Base-by-base conservation (phyloP, 2,329 filamentous ascomycete genomes). In the Penicillium griseofulvum region DNA sequence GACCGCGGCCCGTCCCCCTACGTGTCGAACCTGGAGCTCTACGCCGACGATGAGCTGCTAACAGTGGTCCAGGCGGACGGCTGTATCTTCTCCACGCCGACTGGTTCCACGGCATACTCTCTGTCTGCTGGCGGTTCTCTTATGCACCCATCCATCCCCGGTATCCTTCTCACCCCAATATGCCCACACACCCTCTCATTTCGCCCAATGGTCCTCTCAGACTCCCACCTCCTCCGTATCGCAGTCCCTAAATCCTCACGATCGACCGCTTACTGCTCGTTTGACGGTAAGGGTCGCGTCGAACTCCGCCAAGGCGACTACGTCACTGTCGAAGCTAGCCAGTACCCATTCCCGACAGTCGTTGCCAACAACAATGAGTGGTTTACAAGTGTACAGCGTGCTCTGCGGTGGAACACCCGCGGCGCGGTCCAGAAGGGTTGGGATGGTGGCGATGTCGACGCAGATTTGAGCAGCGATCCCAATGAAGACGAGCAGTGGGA, bases 171-270 rank as follows among this genome's bases (percentile, higher is more conserved):
- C 52, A 99, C 94, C 0, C 94, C 94, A 19, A 97, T 99, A 74
- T 99, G 94, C 75, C 94, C 94, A 9, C 94, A 99, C 71, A 97
- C 93, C 0, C 82, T 99, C 16, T 96, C 91, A 14, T 99, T 99
- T 84, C 86, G 94, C 10, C 94, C 94, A 33, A 97, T 99, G 94
- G 89, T 99, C 8, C 85, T 99, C 46, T 96, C 91, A 46, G 94
- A 99, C 76, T 94, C 90, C 53, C 90, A 97, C 81, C 87, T 92
- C 16, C 84, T 99, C 57, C 90, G 92, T 48, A 90, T 99, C 49
- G 88, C 89, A 5, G 87, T 99, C 12, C 94, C 94, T 0, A 82
- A 83, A 59, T 86, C 87, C 68, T 95, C 90, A 37, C 89, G 94
- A 44, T 93, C 92, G 16, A 96, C 91, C 0, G 94, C 94, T 1